Evolutionary conservation across 169 alveolate genomes (phyloP), one percentile per base, ranked within the genome.

Genomic region (Plasmodium vinckei): DNA sequence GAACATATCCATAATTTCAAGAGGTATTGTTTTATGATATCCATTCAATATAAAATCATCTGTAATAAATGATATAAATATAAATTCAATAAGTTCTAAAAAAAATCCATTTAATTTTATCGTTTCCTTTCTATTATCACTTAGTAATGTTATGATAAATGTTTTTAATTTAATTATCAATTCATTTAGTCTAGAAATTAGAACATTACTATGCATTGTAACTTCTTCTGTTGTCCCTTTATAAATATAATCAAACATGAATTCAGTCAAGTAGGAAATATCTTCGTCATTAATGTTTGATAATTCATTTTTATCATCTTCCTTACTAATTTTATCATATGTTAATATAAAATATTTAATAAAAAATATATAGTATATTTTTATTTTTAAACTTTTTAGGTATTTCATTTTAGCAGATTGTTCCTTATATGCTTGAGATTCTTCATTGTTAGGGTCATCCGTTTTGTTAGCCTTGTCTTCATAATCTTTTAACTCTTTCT

Each of bases 51-150:
- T n/a, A n/a, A 21, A 0, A 0, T 21, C 25, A 12, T 25, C 56
- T 5, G 53, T 42, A 12, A 68, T 44, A 70, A 82, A 82, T 6
- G 90, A 82, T 39, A 82, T 10, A 46, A 65, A 82, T 13, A 82
- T 61, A 59, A 65, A 70, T 67, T 82, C 90, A 6, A 82, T 42
- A 42, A 82, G 17, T 1, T 82, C 84, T 27, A 82, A 71, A 46
- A 65, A 82, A 9, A 82, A 71, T 25, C 13, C 25, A 60, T 82
- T 67, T 10, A 56, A 27, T 69, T 23, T 27, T 56, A 59, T 39
- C 9, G 46, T 23, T 15, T n/a, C 49, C 4, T 57, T n/a, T 33
- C 46, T 12, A 13, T 25, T 71, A 9, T 54, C 46, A 23, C 9
- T 23, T 33, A 33, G 42, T 5, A 33, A 3, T 33, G 6, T 33